Evolutionary conservation across 1,139 yeast genomes (phyloP).

Genomic region (Kodamaea alishanica): DNA sequence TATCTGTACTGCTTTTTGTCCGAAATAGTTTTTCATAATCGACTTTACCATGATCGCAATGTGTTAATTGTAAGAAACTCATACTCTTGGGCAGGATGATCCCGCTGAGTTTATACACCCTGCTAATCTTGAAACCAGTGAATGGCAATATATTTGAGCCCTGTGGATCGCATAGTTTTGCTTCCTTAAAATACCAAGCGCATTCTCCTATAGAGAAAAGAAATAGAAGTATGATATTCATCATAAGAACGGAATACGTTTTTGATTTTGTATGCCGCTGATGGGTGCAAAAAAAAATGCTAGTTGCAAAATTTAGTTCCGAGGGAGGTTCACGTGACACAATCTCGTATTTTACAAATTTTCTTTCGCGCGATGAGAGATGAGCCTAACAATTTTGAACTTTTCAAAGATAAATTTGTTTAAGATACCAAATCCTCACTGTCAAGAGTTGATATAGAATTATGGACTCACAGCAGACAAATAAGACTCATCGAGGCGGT

Average conservation of each 20-base stretch:
- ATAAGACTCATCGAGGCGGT: slow-evolving; percentile 56
- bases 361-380: slow-evolving; percentile 10
- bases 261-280: background rate
- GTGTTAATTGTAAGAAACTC: slow-evolving; percentile 48
- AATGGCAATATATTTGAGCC: slow-evolving; percentile 34
- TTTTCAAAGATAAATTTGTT: slow-evolving; percentile 5
- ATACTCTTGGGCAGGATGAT: slow-evolving; percentile 34
- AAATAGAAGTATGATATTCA: background rate
- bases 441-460: background rate
- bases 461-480: slow-evolving; percentile 42
- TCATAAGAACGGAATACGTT: background rate
- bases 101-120: slow-evolving; percentile 46
- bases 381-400: background rate
- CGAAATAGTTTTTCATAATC: slow-evolving; percentile 42
- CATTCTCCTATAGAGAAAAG: slow-evolving; percentile 1
- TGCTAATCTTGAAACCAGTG: slow-evolving; percentile 57
- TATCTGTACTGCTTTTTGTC: slow-evolving; percentile 34
- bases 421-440: background rate
- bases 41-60: slow-evolving; percentile 53
- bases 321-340: slow-evolving; percentile 3
- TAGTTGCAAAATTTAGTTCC: background rate
- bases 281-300: slow-evolving; percentile 5
- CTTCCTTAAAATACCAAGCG: slow-evolving; percentile 26
- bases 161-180: slow-evolving; percentile 35
- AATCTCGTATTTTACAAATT: slow-evolving; percentile 4